phyloP scores from a whole-genome alignment of 371 early-diverging fungal genomes.

The Rhizomucor pusillus region DNA sequence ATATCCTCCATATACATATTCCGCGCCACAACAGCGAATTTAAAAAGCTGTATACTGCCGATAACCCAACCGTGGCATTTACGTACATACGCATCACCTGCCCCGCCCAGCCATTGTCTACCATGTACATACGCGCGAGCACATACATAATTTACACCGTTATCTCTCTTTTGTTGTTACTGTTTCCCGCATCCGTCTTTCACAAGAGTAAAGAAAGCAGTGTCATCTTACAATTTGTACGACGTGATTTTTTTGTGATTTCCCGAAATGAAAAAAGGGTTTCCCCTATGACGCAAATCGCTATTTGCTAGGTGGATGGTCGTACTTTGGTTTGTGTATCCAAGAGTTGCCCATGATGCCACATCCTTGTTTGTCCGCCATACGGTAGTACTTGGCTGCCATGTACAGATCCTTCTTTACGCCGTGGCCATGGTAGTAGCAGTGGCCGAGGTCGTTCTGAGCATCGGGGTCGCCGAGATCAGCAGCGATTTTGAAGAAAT shows the following conservation, averaged over 20 bases:
- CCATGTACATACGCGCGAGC: too few species aligned
- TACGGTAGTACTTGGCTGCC: constrained; percentile 84
- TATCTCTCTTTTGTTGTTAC: too few species aligned
- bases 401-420: constrained; percentile 74
- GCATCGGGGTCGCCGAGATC: constrained; percentile 86
- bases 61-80: too few species aligned
- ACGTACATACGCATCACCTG: too few species aligned
- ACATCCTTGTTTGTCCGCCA: constrained; percentile 80
- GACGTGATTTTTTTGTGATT: neutral
- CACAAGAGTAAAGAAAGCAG: too few species aligned
- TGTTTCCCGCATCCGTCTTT: too few species aligned
- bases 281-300: neutral
- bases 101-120: too few species aligned
- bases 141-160: too few species aligned
- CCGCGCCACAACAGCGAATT: too few species aligned
- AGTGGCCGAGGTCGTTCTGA: constrained; percentile 76
- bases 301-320: constrained; percentile 18
- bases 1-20: too few species aligned
- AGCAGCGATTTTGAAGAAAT: constrained; percentile 86
- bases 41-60: too few species aligned
- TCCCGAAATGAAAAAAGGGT: neutral
- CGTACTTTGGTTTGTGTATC: constrained; percentile 57
- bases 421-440: constrained; percentile 77
- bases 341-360: constrained; percentile 86
- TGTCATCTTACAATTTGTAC: neutral